Evolutionary conservation across 164 flowering plant genomes (phyloP).

Genomic region (Liquidambar formosana): DNA sequence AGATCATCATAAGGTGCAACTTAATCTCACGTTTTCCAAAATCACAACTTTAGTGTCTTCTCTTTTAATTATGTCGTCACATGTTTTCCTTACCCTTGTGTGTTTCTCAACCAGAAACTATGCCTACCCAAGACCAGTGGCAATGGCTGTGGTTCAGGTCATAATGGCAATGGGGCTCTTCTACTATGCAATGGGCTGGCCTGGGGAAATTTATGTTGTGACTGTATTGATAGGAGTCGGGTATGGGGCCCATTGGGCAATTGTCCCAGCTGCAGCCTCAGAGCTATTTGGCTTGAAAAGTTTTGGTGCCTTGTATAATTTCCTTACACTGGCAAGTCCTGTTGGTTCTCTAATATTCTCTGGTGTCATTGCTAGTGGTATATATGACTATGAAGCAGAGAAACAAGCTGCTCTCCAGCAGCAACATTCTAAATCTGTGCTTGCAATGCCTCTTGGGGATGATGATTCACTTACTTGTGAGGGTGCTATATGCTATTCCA

Average conservation of each 20-base stretch:
- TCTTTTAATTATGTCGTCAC: background rate
- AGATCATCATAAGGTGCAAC: conserved; percentile 32
- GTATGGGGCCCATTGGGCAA: conserved; percentile 66
- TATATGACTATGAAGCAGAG: conserved; percentile 55
- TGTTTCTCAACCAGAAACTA: conserved; percentile 28
- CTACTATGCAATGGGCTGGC: conserved; percentile 45
- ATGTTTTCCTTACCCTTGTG: background rate
- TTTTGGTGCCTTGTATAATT: conserved; percentile 59
- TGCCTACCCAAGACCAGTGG: conserved; percentile 55
- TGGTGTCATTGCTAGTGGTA: conserved; percentile 49
- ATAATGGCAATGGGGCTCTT: conserved; percentile 49
- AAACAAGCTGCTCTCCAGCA: conserved; percentile 27
- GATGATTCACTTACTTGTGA: conserved; percentile 31
- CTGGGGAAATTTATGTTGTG: conserved; percentile 46
- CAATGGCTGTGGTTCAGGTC: conserved; percentile 45
- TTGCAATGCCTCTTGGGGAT: background rate
- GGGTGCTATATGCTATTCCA: conserved; percentile 44
- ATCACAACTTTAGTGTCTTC: background rate
- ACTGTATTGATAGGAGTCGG: conserved; percentile 52
- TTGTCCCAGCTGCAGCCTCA: conserved; percentile 57
- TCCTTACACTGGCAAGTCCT: conserved; percentile 45
- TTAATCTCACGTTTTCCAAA: background rate
- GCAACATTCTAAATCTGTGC: background rate
- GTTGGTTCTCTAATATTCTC: conserved; percentile 54
- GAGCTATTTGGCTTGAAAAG: conserved; percentile 65